Percentiles rank a stretch among this genome's conserved stretches.
Evolutionary conservation across 192 early-diverging fungal species (phyloP).

Genomic region (Irineochytrium annulatum): DNA sequence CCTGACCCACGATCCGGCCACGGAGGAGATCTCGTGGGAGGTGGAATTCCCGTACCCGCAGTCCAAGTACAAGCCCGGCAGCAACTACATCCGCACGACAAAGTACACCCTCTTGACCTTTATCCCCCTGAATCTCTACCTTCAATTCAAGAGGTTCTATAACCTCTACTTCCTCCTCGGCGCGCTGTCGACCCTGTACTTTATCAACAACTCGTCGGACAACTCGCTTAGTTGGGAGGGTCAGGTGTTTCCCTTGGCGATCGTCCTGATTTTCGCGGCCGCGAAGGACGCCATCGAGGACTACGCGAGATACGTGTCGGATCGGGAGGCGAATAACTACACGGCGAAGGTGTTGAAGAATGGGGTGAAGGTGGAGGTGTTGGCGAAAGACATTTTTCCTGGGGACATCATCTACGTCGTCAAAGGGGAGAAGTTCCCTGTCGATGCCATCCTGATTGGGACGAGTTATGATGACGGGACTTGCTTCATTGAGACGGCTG

Average conservation of each 20-base stretch:
- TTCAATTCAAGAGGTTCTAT: conserved; percentile 56
- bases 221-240: conserved; percentile 33
- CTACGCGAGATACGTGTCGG: conserved; percentile 40
- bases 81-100: conserved; percentile 85
- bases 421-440: conserved; percentile 50
- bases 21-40: conserved; percentile 2
- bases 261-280: conserved; percentile 46
- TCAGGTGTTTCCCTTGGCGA: conserved; percentile 43
- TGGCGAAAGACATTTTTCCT: conserved; percentile 29
- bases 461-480: conserved; percentile 49
- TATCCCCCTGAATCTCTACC: conserved; percentile 84
- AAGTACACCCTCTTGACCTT: conserved; percentile 91
- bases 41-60: conserved; percentile 18
- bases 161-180: conserved; percentile 62
- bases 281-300: conserved; percentile 56
- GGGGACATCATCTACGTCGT: conserved; percentile 48
- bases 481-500: conserved; percentile 55
- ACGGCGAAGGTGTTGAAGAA: conserved; percentile 23
- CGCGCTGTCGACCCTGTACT: conserved; percentile 40
- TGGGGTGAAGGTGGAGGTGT: conserved; percentile 24
- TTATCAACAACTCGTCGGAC: conserved; percentile 16
- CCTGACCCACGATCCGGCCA: neutral
- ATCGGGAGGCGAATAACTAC: conserved; percentile 35
- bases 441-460: conserved; percentile 45
- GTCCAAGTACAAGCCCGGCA: neutral